A percentile compares a stretch with the other conserved stretches of the same genome.
Evolutionary conservation across 2,329 filamentous ascomycete species (phyloP).

Genomic region (Scopulariopsis brevicaulis): DNA sequence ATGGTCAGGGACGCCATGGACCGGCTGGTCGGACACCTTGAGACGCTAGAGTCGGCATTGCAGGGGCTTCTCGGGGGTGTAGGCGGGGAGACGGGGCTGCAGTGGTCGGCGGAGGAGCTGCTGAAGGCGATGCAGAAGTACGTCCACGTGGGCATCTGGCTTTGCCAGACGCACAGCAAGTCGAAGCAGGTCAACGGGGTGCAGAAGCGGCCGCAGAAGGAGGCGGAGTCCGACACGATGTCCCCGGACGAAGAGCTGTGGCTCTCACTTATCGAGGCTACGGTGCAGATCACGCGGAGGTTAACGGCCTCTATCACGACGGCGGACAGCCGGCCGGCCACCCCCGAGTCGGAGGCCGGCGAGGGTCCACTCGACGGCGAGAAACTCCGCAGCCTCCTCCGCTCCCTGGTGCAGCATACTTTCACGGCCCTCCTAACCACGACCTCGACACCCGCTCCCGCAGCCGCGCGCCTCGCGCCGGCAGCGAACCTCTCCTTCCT

Average conservation of each 20-base stretch:
- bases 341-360: slow-evolving; percentile 6
- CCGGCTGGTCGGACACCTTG: slow-evolving; percentile 69
- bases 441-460: slow-evolving; percentile 32
- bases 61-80: slow-evolving; percentile 58
- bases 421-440: slow-evolving; percentile 79
- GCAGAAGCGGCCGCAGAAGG: slow-evolving; percentile 39
- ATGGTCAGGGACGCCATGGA: slow-evolving; percentile 74
- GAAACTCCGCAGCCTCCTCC: slow-evolving; percentile 55
- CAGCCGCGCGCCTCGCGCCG: slow-evolving; percentile 9
- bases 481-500: slow-evolving; percentile 66
- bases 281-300: slow-evolving; percentile 52
- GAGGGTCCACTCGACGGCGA: slow-evolving; percentile 34
- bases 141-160: slow-evolving; percentile 85
- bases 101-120: slow-evolving; percentile 60
- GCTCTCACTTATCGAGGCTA: slow-evolving; percentile 48
- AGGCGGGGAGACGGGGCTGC: slow-evolving; percentile 37
- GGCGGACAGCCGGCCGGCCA: slow-evolving; percentile 7
- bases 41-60: slow-evolving; percentile 68
- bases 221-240: slow-evolving; percentile 25
- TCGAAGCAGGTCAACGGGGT: slow-evolving; percentile 33
- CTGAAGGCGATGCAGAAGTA: slow-evolving; percentile 78
- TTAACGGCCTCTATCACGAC: slow-evolving; percentile 43
- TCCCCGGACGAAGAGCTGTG: slow-evolving; percentile 44
- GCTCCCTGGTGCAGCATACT: slow-evolving; percentile 74
- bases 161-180: slow-evolving; percentile 79